Evolutionary conservation across 805 yeast genomes (phyloP).

Genomic region (Ogataea glucozyma): DNA sequence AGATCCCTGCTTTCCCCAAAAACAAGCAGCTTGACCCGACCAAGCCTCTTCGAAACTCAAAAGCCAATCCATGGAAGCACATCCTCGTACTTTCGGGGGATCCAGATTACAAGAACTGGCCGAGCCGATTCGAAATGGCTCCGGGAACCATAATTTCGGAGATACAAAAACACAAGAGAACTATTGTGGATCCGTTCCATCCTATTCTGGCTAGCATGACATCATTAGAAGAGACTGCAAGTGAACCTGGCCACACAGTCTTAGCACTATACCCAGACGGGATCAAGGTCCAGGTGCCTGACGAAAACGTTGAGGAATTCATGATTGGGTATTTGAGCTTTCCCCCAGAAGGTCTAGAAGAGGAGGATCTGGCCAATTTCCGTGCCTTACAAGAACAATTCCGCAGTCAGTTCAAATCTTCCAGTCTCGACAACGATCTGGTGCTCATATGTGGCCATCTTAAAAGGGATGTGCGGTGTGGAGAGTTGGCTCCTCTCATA

Average conservation of each 20-base stretch:
- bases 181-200: conserved; percentile 41
- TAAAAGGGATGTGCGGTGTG: conserved; percentile 66
- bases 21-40: conserved; percentile 43
- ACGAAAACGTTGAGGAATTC: conserved; percentile 35
- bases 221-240: conserved; percentile 27
- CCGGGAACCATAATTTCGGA: conserved; percentile 46
- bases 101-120: conserved; percentile 42
- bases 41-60: conserved; percentile 47
- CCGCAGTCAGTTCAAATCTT: conserved; percentile 14
- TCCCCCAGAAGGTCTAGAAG: conserved; percentile 18
- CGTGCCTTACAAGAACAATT: conserved; percentile 15
- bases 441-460: conserved; percentile 68
- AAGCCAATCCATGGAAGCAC: conserved; percentile 56
- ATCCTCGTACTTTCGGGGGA: conserved; percentile 51
- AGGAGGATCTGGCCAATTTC: conserved; percentile 10
- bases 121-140: conserved; percentile 50
- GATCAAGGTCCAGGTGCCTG: conserved; percentile 39
- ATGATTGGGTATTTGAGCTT: conserved; percentile 45
- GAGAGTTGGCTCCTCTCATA: conserved; percentile 61
- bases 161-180: conserved; percentile 38
- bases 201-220: conserved; percentile 55
- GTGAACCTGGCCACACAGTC: conserved; percentile 27
- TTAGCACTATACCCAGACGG: conserved; percentile 54
- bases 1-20: conserved; percentile 42
- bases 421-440: conserved; percentile 31